These are phyloP conservation scores for Geotrichum klebahnii DNA, from an alignment of 1,139 yeast species.

Conservation along the genomic window DNA sequence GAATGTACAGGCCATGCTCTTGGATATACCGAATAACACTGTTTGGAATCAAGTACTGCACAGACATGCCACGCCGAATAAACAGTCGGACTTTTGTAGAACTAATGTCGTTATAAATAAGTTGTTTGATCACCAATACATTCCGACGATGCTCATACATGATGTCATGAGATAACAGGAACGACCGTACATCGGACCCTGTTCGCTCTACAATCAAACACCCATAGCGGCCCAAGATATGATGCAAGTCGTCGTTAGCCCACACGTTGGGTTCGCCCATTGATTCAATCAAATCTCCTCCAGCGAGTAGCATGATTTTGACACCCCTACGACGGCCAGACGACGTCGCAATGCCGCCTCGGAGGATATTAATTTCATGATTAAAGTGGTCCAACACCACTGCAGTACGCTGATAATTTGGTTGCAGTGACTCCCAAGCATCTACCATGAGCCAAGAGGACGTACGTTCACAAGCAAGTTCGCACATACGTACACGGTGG, in stretches of 20 bases:
- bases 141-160: conserved; percentile 95
- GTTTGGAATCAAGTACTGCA: conserved; percentile 89
- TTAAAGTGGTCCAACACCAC: conserved; percentile 93
- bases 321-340: conserved; percentile 78
- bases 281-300: conserved; percentile 94
- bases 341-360: conserved; percentile 76
- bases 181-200: conserved; percentile 90
- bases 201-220: conserved; percentile 95
- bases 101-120: conserved; percentile 91
- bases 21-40: conserved; percentile 92
- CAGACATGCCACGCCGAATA: conserved; percentile 92
- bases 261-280: conserved; percentile 99
- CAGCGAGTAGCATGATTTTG: conserved; percentile 92
- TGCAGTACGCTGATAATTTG: conserved; percentile 88
- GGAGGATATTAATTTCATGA: conserved; percentile 83
- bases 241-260: conserved; percentile 95
- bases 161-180: conserved; percentile 85
- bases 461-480: conserved; percentile 94
- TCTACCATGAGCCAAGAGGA: conserved; percentile 98
- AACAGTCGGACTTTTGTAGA: conserved; percentile 92
- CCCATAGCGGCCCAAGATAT: conserved; percentile 91
- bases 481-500: conserved; percentile 96
- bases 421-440: conserved; percentile 97
- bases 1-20: conserved; percentile 78
- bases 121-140: conserved; percentile 88